A percentile compares a stretch with the other conserved stretches of the same genome.
phyloP scores from a whole-genome alignment of 139 green algal genomes.

The Tetraselmis chui region DNA sequence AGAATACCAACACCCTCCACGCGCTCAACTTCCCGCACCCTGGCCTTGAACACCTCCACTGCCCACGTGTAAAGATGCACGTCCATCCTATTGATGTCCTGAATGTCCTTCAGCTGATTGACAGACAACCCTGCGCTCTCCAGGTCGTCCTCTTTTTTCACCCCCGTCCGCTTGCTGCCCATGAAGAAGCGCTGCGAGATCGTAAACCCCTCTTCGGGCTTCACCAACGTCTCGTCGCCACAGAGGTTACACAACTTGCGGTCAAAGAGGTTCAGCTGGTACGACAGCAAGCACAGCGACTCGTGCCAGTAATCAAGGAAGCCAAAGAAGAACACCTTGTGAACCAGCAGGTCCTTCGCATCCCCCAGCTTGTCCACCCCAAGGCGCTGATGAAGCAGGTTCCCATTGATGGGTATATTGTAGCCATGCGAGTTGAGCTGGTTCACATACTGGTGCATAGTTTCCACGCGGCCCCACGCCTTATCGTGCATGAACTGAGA shows the following conservation, averaged over 20 bases:
- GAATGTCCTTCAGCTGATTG: neutral
- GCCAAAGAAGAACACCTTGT: neutral
- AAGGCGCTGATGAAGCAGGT: neutral
- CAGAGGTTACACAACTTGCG: neutral
- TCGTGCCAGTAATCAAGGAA: neutral
- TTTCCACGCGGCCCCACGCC: neutral
- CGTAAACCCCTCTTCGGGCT: neutral
- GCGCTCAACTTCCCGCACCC: neutral
- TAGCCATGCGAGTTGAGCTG: neutral
- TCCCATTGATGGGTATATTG: neutral
- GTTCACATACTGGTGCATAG: neutral
- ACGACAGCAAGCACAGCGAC: neutral
- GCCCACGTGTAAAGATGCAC: neutral
- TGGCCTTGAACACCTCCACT: neutral
- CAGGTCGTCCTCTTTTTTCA: neutral
- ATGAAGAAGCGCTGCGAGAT: neutral
- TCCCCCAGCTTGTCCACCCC: neutral
- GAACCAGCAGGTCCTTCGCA: neutral
- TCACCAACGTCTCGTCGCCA: neutral
- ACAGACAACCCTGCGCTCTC: neutral
- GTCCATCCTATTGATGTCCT: neutral
- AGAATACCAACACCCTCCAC: neutral
- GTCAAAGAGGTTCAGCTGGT: neutral
- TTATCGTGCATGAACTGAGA: neutral
- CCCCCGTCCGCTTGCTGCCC: neutral